phyloP scores from a whole-genome alignment of 2,329 filamentous ascomycete species.

The Clarireedia monteithiana region DNA sequence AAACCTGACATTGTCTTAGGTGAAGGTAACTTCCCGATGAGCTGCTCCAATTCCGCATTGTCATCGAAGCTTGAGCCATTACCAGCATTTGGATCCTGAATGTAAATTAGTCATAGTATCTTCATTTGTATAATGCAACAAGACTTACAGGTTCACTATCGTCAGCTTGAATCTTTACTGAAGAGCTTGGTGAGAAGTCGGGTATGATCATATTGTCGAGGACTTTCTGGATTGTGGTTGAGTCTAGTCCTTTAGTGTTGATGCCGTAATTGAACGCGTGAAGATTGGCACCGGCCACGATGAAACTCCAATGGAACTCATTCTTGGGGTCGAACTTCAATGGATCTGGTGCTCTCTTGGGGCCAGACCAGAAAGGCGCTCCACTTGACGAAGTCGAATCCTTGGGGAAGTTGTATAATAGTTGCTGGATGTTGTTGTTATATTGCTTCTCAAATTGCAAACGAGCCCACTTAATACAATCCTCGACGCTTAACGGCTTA shows the following conservation, averaged over 20 bases:
- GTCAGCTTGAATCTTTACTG: conserved; percentile 93
- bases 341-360: conserved; percentile 89
- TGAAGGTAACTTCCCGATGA: conserved; percentile 65
- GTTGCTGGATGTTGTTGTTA: conserved; percentile 91
- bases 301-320: conserved; percentile 78
- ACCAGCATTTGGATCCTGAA: conserved; percentile 64
- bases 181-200: conserved; percentile 83
- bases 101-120: conserved; percentile 18
- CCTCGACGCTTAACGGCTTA: conserved; percentile 85
- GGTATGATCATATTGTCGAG: conserved; percentile 91
- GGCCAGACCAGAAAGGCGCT: conserved; percentile 94
- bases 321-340: conserved; percentile 83
- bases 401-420: conserved; percentile 95
- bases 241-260: conserved; percentile 67
- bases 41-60: conserved; percentile 63
- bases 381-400: conserved; percentile 83
- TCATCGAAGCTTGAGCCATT: conserved; percentile 54
- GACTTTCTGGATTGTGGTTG: conserved; percentile 67
- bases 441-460: conserved; percentile 94
- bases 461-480: conserved; percentile 94
- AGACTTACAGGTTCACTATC: conserved; percentile 75
- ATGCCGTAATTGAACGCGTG: conserved; percentile 98
- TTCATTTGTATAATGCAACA: too few species aligned
- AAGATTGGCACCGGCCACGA: conserved; percentile 81
- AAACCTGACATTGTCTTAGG: conserved; percentile 79